Evolutionary conservation across 2,329 filamentous ascomycete genomes (phyloP).

Genomic region (Claviceps arundinis): DNA sequence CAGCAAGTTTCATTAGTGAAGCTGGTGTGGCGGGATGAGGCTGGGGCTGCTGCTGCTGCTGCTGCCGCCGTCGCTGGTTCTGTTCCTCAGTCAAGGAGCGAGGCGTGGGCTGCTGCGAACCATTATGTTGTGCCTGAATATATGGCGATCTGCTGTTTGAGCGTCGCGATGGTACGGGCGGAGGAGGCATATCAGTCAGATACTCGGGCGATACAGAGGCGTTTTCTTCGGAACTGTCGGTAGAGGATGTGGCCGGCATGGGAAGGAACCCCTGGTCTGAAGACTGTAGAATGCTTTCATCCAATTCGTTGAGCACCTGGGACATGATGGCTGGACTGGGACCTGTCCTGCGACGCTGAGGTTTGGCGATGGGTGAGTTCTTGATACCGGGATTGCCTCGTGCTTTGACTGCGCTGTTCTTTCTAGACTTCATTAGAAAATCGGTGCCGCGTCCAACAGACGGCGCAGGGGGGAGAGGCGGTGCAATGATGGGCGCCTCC

Average conservation of each 20-base stretch:
- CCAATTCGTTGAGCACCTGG: conserved; percentile 40
- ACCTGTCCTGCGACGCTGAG: conserved; percentile 40
- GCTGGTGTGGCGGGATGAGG: conserved; percentile 69
- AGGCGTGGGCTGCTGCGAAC: conserved; percentile 13
- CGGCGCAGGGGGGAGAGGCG: conserved; percentile 9
- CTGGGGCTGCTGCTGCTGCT: conserved; percentile 12
- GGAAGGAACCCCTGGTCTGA: conserved; percentile 24
- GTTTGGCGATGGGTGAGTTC: conserved; percentile 62
- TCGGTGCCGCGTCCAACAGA: conserved; percentile 30
- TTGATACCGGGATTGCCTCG: conserved; percentile 41
- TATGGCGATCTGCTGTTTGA: conserved; percentile 56
- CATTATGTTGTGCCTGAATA: conserved; percentile 40
- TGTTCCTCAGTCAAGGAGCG: conserved; percentile 4
- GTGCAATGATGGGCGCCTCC: conserved; percentile 23
- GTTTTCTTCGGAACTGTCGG: conserved; percentile 49
- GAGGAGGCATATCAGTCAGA: conserved; percentile 52
- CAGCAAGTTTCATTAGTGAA: conserved; percentile 67
- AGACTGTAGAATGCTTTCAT: conserved; percentile 23
- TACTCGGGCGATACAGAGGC: conserved; percentile 52
- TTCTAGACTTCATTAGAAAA: conserved; percentile 37
- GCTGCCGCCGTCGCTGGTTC: conserved; percentile 4
- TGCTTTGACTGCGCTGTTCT: conserved; percentile 38
- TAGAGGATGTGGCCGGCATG: conserved; percentile 23
- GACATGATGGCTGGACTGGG: conserved; percentile 43
- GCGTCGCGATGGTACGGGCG: conserved; percentile 51